Base-by-base conservation (phyloP, 2,329 filamentous ascomycete species). In the Neofusicoccum cordaticola region DNA sequence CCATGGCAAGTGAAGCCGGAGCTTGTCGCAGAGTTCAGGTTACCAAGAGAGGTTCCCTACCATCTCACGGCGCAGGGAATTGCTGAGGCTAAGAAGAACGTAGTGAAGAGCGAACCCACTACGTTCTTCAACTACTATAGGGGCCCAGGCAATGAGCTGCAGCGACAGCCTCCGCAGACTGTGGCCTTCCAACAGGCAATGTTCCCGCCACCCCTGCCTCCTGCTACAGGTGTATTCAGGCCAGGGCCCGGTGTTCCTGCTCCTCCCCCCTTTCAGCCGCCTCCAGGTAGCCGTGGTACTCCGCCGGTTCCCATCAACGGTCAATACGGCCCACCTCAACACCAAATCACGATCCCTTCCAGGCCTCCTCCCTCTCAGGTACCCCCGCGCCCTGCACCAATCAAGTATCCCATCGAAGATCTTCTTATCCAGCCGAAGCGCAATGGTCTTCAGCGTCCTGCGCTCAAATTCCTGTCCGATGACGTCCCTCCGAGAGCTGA, bases 391-490 rank as follows among this genome's bases (percentile, higher is more conserved):
- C 83, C 82, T n/a, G 81, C 83, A 1, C 86, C 87, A 0, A 89
- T 95, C 67, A 97, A 96, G 74, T 98, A 97, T 75, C 95, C 95
- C 0, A 96, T 97, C 67, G 95, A 99, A 72, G 95, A 99, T 78
- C 80, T 98, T 56, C 90, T 96, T 69, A 83, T 98, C 27, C 84
- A 88, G 22, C 89, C 90, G 1, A 86, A 86, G 64, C 80, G 80
- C 31, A 85, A 89, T 61, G 87, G 84, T 11, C 77, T 84, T 47
- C 84, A 87, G 64, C 88, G 95, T 13, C 95, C 95, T 2, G 79
- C 85, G 1, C 79, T 98, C 52, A 91, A 91, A 65, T 97, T 91
- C 73, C 82, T 96, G 70, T 91, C 90, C 66, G 84, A 83, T 61
- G 85, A 92, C 81, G 15, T 78, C 81, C 69, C 75, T 3, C 70